These are phyloP conservation scores for Fraxinus sp. DNA, from an alignment of 305 asterid genomes.

Conservation along the genomic window DNA sequence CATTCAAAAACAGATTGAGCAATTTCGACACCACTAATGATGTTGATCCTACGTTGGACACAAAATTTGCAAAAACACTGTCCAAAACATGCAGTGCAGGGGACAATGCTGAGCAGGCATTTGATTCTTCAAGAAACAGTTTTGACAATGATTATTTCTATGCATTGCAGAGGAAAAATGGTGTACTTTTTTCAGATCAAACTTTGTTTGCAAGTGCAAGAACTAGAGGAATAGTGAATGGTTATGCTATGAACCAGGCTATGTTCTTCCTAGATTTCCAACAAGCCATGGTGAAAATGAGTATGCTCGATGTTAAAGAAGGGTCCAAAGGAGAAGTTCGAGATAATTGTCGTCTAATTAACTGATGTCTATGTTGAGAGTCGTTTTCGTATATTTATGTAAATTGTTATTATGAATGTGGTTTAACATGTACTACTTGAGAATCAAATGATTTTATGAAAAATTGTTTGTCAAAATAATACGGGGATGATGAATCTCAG, in stretches of 20 bases:
- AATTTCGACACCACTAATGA: constrained; percentile 61
- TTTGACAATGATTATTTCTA: constrained; percentile 68
- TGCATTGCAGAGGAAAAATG: constrained; percentile 52
- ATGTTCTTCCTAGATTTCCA: constrained; percentile 78
- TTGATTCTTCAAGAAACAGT: constrained; percentile 49
- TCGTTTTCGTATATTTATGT: background rate
- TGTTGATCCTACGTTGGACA: constrained; percentile 64
- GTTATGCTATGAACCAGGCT: constrained; percentile 66
- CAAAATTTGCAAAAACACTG: constrained; percentile 53
- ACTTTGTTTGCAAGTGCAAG: constrained; percentile 46
- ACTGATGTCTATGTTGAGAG: constrained; percentile 28
- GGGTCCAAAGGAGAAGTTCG: constrained; percentile 74
- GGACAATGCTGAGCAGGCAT: constrained; percentile 63
- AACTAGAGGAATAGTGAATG: constrained; percentile 61
- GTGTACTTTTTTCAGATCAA: constrained; percentile 81
- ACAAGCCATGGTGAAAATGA: constrained; percentile 76
- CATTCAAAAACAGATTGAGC: constrained; percentile 68
- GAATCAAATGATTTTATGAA: background rate
- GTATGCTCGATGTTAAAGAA: constrained; percentile 65
- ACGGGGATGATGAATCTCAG: background rate
- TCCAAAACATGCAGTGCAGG: constrained; percentile 63
- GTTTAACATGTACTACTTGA: background rate
- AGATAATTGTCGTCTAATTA: constrained; percentile 45
- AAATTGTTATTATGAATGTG: background rate
- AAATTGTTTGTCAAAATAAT: background rate